Evolutionary conservation across 768 basidiomycete species (phyloP).

Genomic region (Rossbeevera mucosa): DNA sequence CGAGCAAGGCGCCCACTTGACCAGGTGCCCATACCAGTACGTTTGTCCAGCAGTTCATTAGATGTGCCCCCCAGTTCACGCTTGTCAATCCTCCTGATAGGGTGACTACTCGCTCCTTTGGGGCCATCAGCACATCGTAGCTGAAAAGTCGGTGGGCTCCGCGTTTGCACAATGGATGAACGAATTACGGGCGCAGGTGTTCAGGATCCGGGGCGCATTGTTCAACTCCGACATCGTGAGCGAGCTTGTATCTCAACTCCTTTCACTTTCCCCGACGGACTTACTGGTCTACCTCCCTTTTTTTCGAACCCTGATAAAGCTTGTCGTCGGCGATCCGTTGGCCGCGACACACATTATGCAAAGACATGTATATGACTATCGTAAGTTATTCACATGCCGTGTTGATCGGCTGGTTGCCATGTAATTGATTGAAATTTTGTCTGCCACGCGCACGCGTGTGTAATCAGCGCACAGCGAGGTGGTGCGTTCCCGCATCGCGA

Average conservation of each 20-base stretch:
- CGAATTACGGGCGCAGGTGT: conserved; percentile 2
- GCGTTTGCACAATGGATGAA: conserved; percentile 2
- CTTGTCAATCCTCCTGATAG: neutral
- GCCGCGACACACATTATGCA: conserved; percentile 7
- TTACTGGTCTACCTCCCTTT: neutral
- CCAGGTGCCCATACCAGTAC: neutral
- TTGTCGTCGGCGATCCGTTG: conserved; percentile 4
- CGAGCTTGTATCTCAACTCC: neutral
- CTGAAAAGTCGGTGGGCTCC: conserved; percentile 5
- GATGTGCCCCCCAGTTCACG: neutral
- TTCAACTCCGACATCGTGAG: conserved; percentile 6
- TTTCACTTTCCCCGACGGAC: neutral
- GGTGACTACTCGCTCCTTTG: neutral
- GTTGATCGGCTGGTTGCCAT: neutral
- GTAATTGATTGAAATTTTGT: neutral
- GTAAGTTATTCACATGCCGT: neutral
- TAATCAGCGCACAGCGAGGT: conserved; percentile 1
- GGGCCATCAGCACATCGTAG: conserved; percentile 3
- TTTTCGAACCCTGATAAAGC: neutral
- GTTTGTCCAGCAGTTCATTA: neutral
- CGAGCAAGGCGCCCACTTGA: neutral
- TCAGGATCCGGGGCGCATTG: conserved; percentile 4
- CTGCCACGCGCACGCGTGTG: neutral
- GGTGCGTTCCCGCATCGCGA: conserved; percentile 3
- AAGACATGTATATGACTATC: conserved; percentile 8